Evolutionary conservation across 495 filamentous ascomycete species (phyloP), one percentile per base, ranked within the genome.

Genomic region (Xeromyces bisporus): DNA sequence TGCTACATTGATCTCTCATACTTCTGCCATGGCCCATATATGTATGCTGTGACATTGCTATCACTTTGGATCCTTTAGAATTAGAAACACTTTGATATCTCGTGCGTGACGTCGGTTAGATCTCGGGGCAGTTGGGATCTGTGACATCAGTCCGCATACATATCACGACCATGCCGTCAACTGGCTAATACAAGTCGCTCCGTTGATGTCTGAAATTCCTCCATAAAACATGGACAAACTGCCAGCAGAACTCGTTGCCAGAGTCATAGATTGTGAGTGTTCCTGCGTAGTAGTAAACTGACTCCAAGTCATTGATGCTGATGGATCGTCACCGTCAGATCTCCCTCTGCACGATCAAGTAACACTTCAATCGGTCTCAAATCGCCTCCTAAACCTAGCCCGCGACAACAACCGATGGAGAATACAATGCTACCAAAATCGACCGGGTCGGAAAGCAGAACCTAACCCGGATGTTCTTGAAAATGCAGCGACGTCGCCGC

Each of bases 361-460:
- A 29, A 57, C 49, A 30, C 63, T 91, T 20, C 81, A 87, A 50
- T 66, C 66, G 8, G 72, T 81, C 11, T 85, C 71, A 10, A 73
- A 64, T 35, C 65, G 64, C 23, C 70, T 83, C 44, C 64, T 75
- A 15, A 52, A 54, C n/a, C 59, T 89, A 18, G 71, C 69, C 14
- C 76, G 81, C 11, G 84, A 92, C 48, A 71, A 80, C 36, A 66
- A 54, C 14, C 57, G 81, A 13, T 93, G 85, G 85, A 73, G 73
- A 42, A 49, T 67, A 9, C 67, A 74, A 51, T 86, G 78, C 48
- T 75, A 89, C 46, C 66, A 77, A 27, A 51, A 75, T 15, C 45
- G 46, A 29, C 40, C 51, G 26, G 36, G 41, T 10, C 40, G 37
- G 40, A 49, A 43, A 35, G 35, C 31, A 47, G 11, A 57, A 48